Conservation (phyloP, 2,329 filamentous ascomycete species). For the Tetracladium maxilliforme region DNA sequence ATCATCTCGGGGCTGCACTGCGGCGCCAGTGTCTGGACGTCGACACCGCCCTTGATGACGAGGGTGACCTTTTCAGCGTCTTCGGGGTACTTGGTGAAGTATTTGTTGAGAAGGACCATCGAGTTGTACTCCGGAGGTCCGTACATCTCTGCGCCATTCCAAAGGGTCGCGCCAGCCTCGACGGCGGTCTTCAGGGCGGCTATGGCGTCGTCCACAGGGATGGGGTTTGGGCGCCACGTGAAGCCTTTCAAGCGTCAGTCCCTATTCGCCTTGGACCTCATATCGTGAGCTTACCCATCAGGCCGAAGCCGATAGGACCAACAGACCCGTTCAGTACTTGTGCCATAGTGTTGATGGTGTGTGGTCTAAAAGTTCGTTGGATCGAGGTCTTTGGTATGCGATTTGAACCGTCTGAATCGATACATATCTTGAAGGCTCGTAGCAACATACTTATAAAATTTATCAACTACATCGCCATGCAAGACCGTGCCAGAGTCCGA, state of each 20-base stretch:
- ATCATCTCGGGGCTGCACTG: slow-evolving; percentile 36
- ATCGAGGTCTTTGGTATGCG: no score
- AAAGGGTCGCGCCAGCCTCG: slow-evolving; percentile 24
- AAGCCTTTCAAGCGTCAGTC: slow-evolving; percentile 3
- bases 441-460: no score
- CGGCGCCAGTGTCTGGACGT: slow-evolving; percentile 17
- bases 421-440: no score
- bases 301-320: slow-evolving; percentile 11
- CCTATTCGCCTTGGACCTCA: not conserved
- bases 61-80: slow-evolving; percentile 45
- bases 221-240: not conserved
- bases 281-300: slow-evolving; percentile 6
- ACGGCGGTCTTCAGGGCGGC: slow-evolving; percentile 36
- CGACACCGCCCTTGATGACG: slow-evolving; percentile 40
- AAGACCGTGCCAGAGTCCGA: no score
- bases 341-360: no score
- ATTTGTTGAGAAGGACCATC: slow-evolving; percentile 39
- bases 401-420: no score
- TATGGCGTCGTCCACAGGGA: slow-evolving; percentile 26
- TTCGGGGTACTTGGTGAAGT: slow-evolving; percentile 46
- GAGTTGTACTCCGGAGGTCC: slow-evolving; percentile 42
- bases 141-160: slow-evolving; percentile 52
- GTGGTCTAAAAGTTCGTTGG: no score
- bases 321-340: no score
- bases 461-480: no score